Conservation (phyloP, 257 asterid species). For the Pogostemon cablin region DNA sequence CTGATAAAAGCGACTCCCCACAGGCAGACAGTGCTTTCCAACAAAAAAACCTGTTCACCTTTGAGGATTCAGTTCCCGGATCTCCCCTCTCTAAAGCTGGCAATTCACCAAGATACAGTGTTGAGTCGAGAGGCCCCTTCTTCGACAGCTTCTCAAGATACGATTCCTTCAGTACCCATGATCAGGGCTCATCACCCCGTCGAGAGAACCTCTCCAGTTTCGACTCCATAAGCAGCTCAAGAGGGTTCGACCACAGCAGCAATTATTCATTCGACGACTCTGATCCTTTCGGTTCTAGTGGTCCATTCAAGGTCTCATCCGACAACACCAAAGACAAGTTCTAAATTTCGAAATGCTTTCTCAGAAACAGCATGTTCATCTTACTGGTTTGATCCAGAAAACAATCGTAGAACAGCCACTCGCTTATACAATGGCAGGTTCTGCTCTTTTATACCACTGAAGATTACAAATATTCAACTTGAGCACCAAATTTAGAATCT, state of each 20-base stretch:
- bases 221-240: constrained; percentile 76
- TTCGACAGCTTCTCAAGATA: constrained; percentile 75
- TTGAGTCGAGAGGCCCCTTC: constrained; percentile 62
- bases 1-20: constrained; percentile 62
- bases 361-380: constrained; percentile 28
- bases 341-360: constrained; percentile 50
- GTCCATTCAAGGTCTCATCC: constrained; percentile 87
- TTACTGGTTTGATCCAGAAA: constrained; percentile 18
- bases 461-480: constrained; percentile 24
- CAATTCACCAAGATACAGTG: constrained; percentile 62
- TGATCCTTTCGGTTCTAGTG: constrained; percentile 87
- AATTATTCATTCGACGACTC: constrained; percentile 81
- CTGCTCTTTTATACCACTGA: constrained; percentile 31
- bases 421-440: not conserved
- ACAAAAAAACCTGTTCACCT: constrained; percentile 59
- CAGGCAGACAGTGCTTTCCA: constrained; percentile 54
- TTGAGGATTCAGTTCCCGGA: constrained; percentile 81
- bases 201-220: constrained; percentile 68
- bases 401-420: constrained; percentile 13
- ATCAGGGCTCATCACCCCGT: constrained; percentile 57
- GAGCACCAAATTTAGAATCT: constrained; percentile 7
- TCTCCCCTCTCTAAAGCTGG: constrained; percentile 73
- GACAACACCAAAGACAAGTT: constrained; percentile 54
- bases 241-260: constrained; percentile 62
- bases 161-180: constrained; percentile 70